Base-by-base conservation (phyloP, 1,284 basidiomycete genomes). In the Leccinum pachyderme region DNA sequence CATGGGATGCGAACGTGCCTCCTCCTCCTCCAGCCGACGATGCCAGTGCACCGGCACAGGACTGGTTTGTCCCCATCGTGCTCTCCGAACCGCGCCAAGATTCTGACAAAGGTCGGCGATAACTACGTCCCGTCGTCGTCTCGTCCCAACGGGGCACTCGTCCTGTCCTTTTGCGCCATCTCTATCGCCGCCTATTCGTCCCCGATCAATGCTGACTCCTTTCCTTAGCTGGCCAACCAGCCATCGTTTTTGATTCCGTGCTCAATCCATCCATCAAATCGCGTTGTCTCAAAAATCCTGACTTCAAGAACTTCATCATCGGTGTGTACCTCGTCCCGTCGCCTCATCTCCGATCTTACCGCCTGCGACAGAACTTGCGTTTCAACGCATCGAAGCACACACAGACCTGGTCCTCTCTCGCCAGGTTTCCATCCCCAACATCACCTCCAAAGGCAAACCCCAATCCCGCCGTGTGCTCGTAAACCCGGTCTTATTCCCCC, bases 201-300 rank as follows among this genome's bases (percentile, higher is more conserved):
- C n/a, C 18, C 46, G 13, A 29, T 24, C 12, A 15, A 32, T 7
- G 25, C 59, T 55, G 5, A 61, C 44, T 15, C 18, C 35, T 49
- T 59, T 35, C 24, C 15, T 41, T 59, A 90, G 87, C 84, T 59
- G 89, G 89, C 9, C 85, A 84, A 46, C 73, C 80, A 0, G 79
- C 82, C 2, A 67, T 87, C 43, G 84, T 90, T 5, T 85, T 91
- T 60, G 89, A 91, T 66, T 83, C 82, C 60, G 75, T 90, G 2
- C 84, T 82, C 69, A 79, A 87, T 62, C 62, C 76, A 0, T 74
- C 78, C 2, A 68, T 89, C 56, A 86, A 83, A 66, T 73, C 78
- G 8, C 80, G 84, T 27, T 71, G 77, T 0, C 72, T 82, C 44
- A 81, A 75, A 52, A 84, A 89, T 61, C 70, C 77, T 9, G 78